Evolutionary conservation across 1,284 basidiomycete species (phyloP).

Genomic region (Irpex sp.): DNA sequence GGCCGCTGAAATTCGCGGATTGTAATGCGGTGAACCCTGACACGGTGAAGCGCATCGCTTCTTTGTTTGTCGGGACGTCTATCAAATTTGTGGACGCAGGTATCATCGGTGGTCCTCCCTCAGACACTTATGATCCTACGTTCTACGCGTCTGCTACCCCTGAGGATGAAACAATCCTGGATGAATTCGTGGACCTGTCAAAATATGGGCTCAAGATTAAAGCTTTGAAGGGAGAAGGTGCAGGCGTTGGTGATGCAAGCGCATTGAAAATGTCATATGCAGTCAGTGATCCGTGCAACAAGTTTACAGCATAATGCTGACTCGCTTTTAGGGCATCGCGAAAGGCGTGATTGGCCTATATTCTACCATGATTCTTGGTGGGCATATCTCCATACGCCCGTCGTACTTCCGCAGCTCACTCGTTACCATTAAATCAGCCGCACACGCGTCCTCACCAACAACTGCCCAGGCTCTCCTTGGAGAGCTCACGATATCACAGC

Average conservation of each 20-base stretch:
- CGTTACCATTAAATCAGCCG: conserved; percentile 29
- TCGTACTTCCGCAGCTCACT: not conserved
- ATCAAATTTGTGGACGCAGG: conserved; percentile 50
- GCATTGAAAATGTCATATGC: conserved; percentile 62
- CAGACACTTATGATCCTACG: conserved; percentile 42
- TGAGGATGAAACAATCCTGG: conserved; percentile 32
- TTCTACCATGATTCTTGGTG: conserved; percentile 53
- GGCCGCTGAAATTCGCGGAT: conserved; percentile 38
- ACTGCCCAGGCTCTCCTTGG: conserved; percentile 47
- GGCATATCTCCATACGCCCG: conserved; percentile 7
- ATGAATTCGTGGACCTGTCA: conserved; percentile 35
- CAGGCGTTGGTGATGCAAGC: conserved; percentile 51
- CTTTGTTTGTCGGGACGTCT: conserved; percentile 34
- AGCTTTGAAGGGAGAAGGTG: conserved; percentile 39
- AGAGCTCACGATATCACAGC: conserved; percentile 44
- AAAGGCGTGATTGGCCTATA: conserved; percentile 46
- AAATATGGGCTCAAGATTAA: conserved; percentile 43
- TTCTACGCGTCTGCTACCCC: conserved; percentile 46
- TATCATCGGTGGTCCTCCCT: conserved; percentile 54
- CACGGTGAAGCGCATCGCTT: conserved; percentile 43
- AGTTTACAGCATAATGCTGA: no score
- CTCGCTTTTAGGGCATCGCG: conserved; percentile 8
- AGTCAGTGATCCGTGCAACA: conserved; percentile 22
- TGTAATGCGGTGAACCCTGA: conserved; percentile 54
- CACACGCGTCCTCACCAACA: conserved; percentile 51